These are phyloP conservation scores for Tuber borchii DNA, from an alignment of 495 filamentous ascomycete genomes.

Conservation along the genomic window DNA sequence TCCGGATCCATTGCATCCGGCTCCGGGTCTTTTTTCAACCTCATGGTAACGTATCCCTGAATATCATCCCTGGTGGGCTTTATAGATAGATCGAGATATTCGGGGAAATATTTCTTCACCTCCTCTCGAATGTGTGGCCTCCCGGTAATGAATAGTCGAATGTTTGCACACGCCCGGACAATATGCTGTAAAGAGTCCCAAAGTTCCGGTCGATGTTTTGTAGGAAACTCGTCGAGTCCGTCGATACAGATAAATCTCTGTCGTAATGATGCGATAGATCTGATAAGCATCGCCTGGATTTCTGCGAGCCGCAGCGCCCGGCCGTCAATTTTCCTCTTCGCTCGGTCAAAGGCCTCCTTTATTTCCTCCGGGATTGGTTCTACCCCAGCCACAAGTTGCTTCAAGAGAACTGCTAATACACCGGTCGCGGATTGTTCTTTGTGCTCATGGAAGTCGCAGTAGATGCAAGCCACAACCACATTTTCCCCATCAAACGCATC, in stretches of 20 bases:
- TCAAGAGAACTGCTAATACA: not conserved
- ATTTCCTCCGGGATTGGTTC: not conserved
- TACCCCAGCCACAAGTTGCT: not conserved
- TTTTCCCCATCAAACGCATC: not conserved
- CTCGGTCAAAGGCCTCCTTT: not conserved
- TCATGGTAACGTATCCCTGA: not conserved
- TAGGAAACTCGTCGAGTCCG: not conserved
- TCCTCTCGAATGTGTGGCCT: not conserved
- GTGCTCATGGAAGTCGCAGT: not conserved
- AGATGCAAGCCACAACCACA: not conserved
- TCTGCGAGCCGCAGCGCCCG: not conserved
- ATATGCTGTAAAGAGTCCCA: not conserved
- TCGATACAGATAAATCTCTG: not conserved
- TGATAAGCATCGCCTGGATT: not conserved
- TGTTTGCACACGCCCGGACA: not conserved
- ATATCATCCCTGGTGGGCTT: not conserved
- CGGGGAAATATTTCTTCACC: not conserved
- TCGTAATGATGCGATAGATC: not conserved
- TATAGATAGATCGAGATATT: not conserved
- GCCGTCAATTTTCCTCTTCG: not conserved
- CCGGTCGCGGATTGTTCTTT: not conserved
- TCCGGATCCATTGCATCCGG: not conserved
- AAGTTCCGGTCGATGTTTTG: not conserved
- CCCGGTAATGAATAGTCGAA: not conserved
- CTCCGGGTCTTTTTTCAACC: not conserved